These are phyloP conservation scores for Chrysanthemum seticuspe DNA, from an alignment of 129 eudicot genomes.

Conservation along the genomic window DNA sequence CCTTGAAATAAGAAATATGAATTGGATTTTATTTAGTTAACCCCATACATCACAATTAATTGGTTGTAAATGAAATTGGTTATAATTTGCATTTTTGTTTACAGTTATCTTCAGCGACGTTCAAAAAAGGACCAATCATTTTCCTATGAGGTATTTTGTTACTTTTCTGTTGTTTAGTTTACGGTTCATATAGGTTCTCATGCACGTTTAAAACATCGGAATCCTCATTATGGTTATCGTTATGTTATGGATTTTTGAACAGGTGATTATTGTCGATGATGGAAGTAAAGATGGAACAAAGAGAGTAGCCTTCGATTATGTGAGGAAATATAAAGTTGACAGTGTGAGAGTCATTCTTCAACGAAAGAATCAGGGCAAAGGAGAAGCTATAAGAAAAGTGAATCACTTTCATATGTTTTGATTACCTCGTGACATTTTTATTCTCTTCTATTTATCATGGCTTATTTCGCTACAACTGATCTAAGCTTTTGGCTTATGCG, in stretches of 20 bases:
- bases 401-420: conserved; percentile 32
- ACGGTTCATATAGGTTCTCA: not conserved
- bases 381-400: conserved; percentile 93
- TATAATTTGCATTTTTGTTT: conserved; percentile 9
- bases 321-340: conserved; percentile 45
- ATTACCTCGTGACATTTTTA: not conserved
- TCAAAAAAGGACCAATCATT: conserved; percentile 55
- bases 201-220: not conserved
- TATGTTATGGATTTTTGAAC: not conserved
- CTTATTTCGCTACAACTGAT: conserved; percentile 31
- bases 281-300: conserved; percentile 2
- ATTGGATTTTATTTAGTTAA: not conserved
- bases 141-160: conserved; percentile 53
- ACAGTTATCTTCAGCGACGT: conserved; percentile 73
- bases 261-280: conserved; percentile 14
- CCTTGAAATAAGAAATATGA: no score
- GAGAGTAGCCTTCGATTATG: conserved; percentile 13
- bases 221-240: not conserved
- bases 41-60: not conserved
- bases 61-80: not conserved
- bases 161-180: not conserved
- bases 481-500: conserved; percentile 63
- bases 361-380: conserved; percentile 78
- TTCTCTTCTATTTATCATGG: conserved; percentile 4
- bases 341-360: conserved; percentile 73